Base-by-base conservation (phyloP, 441 rosid genomes). In the Heliophila coronopifolia region DNA sequence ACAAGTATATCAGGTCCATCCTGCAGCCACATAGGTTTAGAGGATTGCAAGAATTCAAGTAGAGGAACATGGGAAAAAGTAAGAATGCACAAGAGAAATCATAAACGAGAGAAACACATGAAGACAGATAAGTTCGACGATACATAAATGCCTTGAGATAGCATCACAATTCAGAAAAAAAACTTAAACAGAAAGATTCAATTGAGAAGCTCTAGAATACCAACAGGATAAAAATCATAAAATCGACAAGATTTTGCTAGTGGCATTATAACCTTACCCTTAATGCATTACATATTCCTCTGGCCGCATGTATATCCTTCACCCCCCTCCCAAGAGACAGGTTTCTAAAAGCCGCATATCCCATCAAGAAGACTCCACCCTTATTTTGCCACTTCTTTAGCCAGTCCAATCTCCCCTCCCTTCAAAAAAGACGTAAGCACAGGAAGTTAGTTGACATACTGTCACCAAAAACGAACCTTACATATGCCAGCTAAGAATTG, bases 1-100 rank as follows among this genome's bases (percentile, higher is more conserved):
- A 94, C 96, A 69, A 94, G 98, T 74, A 94, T 83, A 76, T 94
- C 99, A 59, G 99, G 98, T 67, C 94, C 98, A 69, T 90, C 94
- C 99, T 94, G 75, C 69, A 40, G 58, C 68, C 48, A 59, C 58
- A 38, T 9, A 50, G 27, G 32, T 37, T 30, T 15, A 50, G 17
- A 23, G 5, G 38, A 50, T 25, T 64, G n/a, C 17, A 64, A 50
- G 41, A 48, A 48, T 39, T 24, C 28, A 50, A 10, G 42, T 22
- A 36, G 31, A 20, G 10, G 34, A 36, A 19, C 31, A 61, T 18
- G 24, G 8, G 2, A 32, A n/a, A 11, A 23, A 54, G 32, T 8
- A 13, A 14, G 9, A 32, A 14, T 6, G 10, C 13, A 13, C 14
- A 19, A 42, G 9, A 33, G 12, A 30, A 42, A 23, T 33, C 41